Conservation (phyloP, 164 flowering plant genomes). For the Chimonanthus salicifolius region DNA sequence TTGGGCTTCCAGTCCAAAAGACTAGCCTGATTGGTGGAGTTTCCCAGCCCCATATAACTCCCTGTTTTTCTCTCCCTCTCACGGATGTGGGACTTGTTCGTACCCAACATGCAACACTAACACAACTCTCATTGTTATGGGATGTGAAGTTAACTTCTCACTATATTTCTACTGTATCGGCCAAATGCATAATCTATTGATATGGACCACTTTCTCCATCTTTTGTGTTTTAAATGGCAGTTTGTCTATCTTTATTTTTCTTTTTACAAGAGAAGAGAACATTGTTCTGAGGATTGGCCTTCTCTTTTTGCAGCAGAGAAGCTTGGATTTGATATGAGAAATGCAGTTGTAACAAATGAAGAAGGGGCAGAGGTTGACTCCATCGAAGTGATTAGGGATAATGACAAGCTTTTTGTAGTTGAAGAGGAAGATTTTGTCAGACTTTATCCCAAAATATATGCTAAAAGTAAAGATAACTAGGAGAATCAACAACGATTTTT, state of each 20-base stretch:
- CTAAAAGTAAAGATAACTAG: neutral
- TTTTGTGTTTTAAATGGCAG: neutral
- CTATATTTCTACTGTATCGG: neutral
- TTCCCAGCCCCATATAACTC: neutral
- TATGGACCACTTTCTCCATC: neutral
- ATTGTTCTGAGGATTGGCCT: neutral
- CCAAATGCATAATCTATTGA: neutral
- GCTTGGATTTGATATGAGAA: conserved; percentile 54
- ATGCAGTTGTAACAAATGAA: conserved; percentile 48
- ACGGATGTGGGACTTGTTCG: no score
- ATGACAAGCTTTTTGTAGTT: conserved; percentile 64
- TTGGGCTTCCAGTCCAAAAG: no score
- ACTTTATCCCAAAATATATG: neutral
- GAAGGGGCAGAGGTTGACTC: conserved; percentile 78
- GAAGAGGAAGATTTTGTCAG: conserved; percentile 18
- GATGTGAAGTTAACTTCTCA: neutral
- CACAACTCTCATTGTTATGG: no score
- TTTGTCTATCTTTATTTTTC: neutral
- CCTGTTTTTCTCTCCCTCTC: no score
- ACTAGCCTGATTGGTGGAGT: no score
- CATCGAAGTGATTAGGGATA: conserved; percentile 82
- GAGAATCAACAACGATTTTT: no score
- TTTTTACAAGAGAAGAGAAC: neutral
- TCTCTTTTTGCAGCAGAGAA: conserved; percentile 45
- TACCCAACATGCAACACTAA: no score